Percentiles rank a stretch among this genome's conserved stretches.
phyloP scores from a whole-genome alignment of 1,284 basidiomycete genomes.

The Anthracocystis walkeri region DNA sequence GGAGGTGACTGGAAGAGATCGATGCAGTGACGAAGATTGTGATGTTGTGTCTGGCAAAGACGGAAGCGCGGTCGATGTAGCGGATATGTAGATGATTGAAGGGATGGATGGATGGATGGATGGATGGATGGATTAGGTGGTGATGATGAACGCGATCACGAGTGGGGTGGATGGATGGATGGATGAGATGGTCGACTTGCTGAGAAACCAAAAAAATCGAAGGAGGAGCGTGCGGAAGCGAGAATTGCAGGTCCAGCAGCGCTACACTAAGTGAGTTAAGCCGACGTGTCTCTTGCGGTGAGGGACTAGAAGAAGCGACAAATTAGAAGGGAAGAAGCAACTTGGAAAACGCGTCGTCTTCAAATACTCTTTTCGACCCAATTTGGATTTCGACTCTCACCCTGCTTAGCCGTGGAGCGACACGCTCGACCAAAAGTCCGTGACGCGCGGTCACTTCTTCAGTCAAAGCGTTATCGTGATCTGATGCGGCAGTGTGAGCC shows the following conservation, averaged over 20 bases:
- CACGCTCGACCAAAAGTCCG: too few relatives aligned
- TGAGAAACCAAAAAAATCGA: background rate
- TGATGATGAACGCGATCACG: too few relatives aligned
- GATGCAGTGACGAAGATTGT: background rate
- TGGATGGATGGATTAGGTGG: constrained; percentile 29
- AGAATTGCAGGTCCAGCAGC: background rate
- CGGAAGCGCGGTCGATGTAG: background rate
- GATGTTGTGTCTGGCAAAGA: background rate
- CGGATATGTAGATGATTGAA: constrained; percentile 9
- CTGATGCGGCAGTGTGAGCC: too few relatives aligned
- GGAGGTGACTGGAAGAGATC: background rate
- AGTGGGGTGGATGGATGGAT: constrained; percentile 7
- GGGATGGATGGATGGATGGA: background rate
- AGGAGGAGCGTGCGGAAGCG: constrained; percentile 6
- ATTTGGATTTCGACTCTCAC: background rate
- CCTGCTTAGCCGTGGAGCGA: too few relatives aligned
- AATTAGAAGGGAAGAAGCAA: constrained; percentile 37
- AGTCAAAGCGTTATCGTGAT: too few relatives aligned
- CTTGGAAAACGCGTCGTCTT: constrained; percentile 38
- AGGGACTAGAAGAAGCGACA: constrained; percentile 16
- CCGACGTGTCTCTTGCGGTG: constrained; percentile 24
- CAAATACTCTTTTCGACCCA: constrained; percentile 24
- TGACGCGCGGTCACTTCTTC: too few relatives aligned
- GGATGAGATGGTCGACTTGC: constrained; percentile 19
- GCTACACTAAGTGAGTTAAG: background rate